These are phyloP conservation scores for Maudiozyma turicensis DNA, from an alignment of 805 yeast genomes.

Conservation along the genomic window DNA sequence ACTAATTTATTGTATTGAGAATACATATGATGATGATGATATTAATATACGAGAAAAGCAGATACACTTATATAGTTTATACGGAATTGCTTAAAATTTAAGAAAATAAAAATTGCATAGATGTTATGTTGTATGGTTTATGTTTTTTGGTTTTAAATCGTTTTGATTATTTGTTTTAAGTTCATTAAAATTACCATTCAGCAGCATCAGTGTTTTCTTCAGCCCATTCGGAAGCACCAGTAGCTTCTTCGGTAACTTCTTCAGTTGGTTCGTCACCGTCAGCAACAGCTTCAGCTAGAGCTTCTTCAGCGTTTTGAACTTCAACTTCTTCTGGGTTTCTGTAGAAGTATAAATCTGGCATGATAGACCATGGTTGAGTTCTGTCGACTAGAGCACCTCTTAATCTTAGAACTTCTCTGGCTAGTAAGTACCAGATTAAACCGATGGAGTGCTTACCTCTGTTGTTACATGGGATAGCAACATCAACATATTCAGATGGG, in stretches of 20 bases:
- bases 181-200: constrained; percentile 19
- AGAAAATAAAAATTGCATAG: neutral
- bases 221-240: constrained; percentile 56
- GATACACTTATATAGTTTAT: constrained; percentile 3
- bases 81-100: constrained; percentile 2
- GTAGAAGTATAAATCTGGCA: constrained; percentile 99
- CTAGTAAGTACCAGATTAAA: constrained; percentile 98
- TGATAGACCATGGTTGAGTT: constrained; percentile 94
- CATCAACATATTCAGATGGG: constrained; percentile 97
- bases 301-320: constrained; percentile 57
- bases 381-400: constrained; percentile 97
- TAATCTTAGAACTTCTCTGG: constrained; percentile 98
- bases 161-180: neutral
- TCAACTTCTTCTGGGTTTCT: constrained; percentile 99
- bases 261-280: constrained; percentile 65
- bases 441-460: constrained; percentile 99
- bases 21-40: constrained; percentile 5
- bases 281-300: constrained; percentile 55
- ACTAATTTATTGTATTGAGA: constrained; percentile 4
- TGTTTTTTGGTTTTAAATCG: no score
- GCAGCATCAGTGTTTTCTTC: constrained; percentile 34
- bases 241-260: constrained; percentile 64
- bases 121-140: no score
- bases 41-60: constrained; percentile 4
- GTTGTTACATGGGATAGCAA: constrained; percentile 99